phyloP scores from a whole-genome alignment of 495 filamentous ascomycete species.

The Talaromyces stipitatus region DNA sequence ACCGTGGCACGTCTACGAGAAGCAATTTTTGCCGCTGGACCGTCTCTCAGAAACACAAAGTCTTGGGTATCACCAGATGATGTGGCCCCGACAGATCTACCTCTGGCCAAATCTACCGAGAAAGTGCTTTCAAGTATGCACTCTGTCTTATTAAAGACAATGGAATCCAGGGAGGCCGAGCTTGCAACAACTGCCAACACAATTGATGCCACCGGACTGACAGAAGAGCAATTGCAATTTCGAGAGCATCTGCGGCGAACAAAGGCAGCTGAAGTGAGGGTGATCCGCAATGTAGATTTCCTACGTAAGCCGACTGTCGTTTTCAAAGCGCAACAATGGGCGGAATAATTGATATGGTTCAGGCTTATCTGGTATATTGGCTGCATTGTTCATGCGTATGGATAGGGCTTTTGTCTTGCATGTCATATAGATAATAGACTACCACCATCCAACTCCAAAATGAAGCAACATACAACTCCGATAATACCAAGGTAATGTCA shows the following conservation, averaged over 20 bases:
- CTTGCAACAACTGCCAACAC: constrained; percentile 22
- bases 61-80: constrained; percentile 66
- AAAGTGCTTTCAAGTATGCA: constrained; percentile 95
- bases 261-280: constrained; percentile 71
- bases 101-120: constrained; percentile 73
- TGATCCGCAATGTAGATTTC: constrained; percentile 63
- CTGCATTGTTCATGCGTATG: not conserved
- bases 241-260: constrained; percentile 57
- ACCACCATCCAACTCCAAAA: too few relatives aligned
- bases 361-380: too few relatives aligned
- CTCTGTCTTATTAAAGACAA: constrained; percentile 69
- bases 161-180: constrained; percentile 54
- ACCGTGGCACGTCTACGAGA: constrained; percentile 85
- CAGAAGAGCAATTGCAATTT: constrained; percentile 49
- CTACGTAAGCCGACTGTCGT: constrained; percentile 51
- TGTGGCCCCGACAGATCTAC: constrained; percentile 60
- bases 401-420: not conserved
- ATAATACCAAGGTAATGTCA: too few relatives aligned
- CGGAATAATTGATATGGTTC: too few relatives aligned
- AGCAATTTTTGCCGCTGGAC: constrained; percentile 45
- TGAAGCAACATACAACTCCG: too few relatives aligned
- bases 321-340: constrained; percentile 31
- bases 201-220: constrained; percentile 8
- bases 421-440: not conserved
- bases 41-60: constrained; percentile 34